Evolutionary conservation across 2,329 filamentous ascomycete species (phyloP), one percentile per base, ranked within the genome.

Genomic region (Chaetomiaceae sp.): DNA sequence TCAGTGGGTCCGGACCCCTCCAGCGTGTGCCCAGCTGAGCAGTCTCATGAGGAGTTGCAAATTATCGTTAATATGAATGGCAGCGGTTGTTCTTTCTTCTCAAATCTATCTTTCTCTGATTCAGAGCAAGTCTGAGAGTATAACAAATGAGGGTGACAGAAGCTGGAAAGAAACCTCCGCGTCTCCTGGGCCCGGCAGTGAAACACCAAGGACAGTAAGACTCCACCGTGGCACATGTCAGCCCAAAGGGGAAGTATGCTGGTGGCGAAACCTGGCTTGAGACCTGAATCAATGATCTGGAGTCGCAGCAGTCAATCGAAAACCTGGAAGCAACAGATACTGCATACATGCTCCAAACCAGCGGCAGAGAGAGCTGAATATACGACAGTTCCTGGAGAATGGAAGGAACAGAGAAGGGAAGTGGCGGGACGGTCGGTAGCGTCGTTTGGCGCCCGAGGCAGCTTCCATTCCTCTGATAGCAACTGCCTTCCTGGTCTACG

Each of bases 221-320:
- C 62, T 27, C 67, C 68, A 42, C 69, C 78, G 77, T 86, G 76
- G 73, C 82, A 43, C 84, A 86, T 86, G 85, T n/a, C n/a, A n/a
- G 3, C 83, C 77, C 82, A 86, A 83, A 78, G 83, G 78, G 60
- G 58, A 63, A 68, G 20, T 64, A 65, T 67, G 70, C 78, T 58
- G 51, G 62, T 55, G 68, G 60, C 75, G 88, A 88, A 85, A 87
- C 91, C 88, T 78, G 77, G 25, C 84, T 87, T n/a, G n/a, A n/a
- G n/a, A n/a, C n/a, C n/a, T n/a, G n/a, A 90, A 90, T 87, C 83
- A 76, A 9, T 74, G 86, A 80, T 31, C 81, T 77, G 75, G 76
- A 77, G 78, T 89, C 87, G 86, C 86, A 90, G 86, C 86, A 84
- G 89, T 90, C 90, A 91, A n/a, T n/a, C n/a, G n/a, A n/a, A n/a